Evolutionary conservation across 305 asterid genomes (phyloP).

Genomic region (Fraxinus albicans): DNA sequence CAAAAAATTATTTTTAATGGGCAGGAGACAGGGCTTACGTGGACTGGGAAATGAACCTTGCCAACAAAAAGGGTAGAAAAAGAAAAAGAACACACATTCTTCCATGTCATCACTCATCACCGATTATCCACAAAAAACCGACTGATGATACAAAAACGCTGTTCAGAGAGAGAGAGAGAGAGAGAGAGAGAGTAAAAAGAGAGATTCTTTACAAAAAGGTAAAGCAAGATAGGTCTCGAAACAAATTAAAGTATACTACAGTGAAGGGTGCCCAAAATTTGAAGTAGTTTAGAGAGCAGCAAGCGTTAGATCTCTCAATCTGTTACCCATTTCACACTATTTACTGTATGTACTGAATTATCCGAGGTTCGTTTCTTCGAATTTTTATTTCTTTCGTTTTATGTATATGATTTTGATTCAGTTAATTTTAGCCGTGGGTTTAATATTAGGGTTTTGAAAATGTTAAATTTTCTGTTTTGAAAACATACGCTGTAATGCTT

Average conservation of each 20-base stretch:
- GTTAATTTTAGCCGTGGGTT: not conserved
- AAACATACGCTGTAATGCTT: not conserved
- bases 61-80: not conserved
- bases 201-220: not conserved
- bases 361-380: not conserved
- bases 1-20: too few relatives aligned
- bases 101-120: slow-evolving; percentile 3
- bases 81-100: not conserved
- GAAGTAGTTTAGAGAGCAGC: not conserved
- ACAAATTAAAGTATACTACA: not conserved
- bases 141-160: not conserved
- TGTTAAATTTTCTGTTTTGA: not conserved
- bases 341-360: not conserved
- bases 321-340: not conserved
- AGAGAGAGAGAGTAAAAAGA: not conserved
- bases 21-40: not conserved
- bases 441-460: not conserved
- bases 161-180: not conserved
- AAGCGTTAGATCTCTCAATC: not conserved
- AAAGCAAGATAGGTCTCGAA: not conserved
- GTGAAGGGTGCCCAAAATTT: not conserved
- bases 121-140: not conserved
- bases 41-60: not conserved
- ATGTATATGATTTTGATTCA: not conserved
- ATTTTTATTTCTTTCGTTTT: not conserved